phyloP scores from a whole-genome alignment of 139 green algal species.

The Picochlorum sp. region DNA sequence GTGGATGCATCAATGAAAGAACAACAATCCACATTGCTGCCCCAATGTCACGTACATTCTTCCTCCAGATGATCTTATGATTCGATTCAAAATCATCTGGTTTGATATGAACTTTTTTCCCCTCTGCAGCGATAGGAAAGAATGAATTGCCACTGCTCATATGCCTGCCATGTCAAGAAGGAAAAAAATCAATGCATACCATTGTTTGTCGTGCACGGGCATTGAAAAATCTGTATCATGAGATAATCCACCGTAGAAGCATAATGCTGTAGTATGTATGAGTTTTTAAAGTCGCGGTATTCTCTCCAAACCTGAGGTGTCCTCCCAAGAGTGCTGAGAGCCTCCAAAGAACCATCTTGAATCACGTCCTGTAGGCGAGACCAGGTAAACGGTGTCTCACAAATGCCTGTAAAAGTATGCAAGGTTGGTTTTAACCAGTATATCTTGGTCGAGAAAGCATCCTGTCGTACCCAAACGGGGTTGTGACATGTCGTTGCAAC shows the following conservation, averaged over 20 bases:
- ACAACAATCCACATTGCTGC: too few species aligned
- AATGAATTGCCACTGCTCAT: too few species aligned
- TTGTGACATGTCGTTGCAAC: too few species aligned
- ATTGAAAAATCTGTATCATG: background rate
- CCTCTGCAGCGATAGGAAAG: too few species aligned
- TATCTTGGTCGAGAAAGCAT: background rate
- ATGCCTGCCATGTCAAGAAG: too few species aligned
- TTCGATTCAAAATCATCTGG: too few species aligned
- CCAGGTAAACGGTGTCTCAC: background rate
- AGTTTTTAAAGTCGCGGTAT: constrained; percentile 4
- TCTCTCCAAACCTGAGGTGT: background rate
- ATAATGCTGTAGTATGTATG: background rate
- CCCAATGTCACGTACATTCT: too few species aligned
- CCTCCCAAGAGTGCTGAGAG: constrained; percentile 5
- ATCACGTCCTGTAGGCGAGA: background rate
- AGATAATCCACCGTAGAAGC: constrained; percentile 6
- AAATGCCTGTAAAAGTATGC: constrained; percentile 1
- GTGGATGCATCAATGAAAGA: background rate
- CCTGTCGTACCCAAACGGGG: too few species aligned
- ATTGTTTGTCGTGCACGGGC: background rate
- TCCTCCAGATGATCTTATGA: too few species aligned
- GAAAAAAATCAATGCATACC: background rate
- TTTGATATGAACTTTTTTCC: too few species aligned
- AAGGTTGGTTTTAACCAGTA: background rate
- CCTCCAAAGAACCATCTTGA: background rate